These are phyloP conservation scores for Ophiostoma novo-ulmi DNA, from an alignment of 2,329 filamentous ascomycete species.

Conservation along the genomic window DNA sequence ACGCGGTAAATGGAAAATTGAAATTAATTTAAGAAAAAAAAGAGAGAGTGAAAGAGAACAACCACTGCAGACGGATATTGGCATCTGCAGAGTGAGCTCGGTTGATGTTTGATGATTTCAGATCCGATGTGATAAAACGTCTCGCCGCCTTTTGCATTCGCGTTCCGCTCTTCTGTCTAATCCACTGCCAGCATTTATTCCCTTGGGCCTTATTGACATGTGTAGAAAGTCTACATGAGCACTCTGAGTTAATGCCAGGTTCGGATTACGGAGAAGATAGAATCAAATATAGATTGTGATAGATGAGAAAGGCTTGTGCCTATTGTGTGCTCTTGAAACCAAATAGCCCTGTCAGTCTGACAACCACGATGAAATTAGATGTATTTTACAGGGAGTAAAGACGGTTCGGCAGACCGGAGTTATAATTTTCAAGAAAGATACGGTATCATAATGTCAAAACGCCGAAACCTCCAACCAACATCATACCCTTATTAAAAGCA, in stretches of 20 bases:
- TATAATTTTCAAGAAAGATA: neutral
- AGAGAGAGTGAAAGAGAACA: neutral
- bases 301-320: neutral
- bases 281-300: neutral
- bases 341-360: neutral
- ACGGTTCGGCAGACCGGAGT: slow-evolving; percentile 6
- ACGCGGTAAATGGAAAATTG: neutral
- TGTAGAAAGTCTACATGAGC: slow-evolving; percentile 2
- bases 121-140: neutral
- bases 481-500: neutral
- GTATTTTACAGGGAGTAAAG: neutral
- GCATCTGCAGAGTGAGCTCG: slow-evolving; percentile 11
- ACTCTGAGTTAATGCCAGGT: slow-evolving; percentile 2
- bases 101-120: slow-evolving; percentile 6
- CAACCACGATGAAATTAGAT: neutral
- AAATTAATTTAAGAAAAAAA: neutral
- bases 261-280: neutral
- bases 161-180: neutral
- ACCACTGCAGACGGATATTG: neutral
- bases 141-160: neutral
- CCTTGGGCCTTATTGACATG: neutral
- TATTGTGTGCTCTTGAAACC: slow-evolving; percentile 1
- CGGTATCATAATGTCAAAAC: neutral
- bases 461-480: neutral
- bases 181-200: neutral